Base-by-base conservation (phyloP, 495 filamentous ascomycete genomes). In the Penicillium maclennaniae region DNA sequence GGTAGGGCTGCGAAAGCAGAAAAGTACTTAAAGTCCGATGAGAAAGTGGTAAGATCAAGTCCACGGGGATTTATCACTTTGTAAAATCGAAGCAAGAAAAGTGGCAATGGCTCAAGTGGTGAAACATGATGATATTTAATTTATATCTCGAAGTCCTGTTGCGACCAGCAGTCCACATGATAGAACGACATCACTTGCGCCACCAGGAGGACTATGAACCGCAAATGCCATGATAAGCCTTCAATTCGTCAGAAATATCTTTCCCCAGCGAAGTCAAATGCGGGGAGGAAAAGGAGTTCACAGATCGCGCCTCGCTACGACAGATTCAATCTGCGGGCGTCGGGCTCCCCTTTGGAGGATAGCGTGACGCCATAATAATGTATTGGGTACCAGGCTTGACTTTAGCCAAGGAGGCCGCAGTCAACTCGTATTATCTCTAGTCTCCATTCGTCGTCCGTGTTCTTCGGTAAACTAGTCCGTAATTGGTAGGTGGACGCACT, bases 131-230 rank as follows among this genome's bases (percentile, higher is more conserved):
- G 46, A 47, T 58, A 50, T 50, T 51, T 45, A 48, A 50, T 41
- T 41, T 43, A 21, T 8, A 37, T 21, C 43, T 20, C 38, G n/a
- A 21, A 23, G 25, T 53, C 36, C 19, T 44, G 40, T 44, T 26
- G 12, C 21, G 20, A 36, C 49, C 34, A 28, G 36, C 20, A 50
- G 47, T 43, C 49, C 49, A 50, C 53, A 56, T 53, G 53, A 53
- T 51, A 45, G 41, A 31, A 14, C 31, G 38, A 42, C 43, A 46
- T 51, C 27, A 3, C 27, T 51, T 28, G 28, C 41, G 53, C 53
- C 42, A 55, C 53, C 6, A 19, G 17, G 19, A 31, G 28, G 38
- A 12, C 34, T 19, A 44, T 14, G 6, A 23, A 21, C 0, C 10
- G 21, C 15, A 17, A 25, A 31, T 34, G 31, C 10, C 31, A 17